phyloP scores from a whole-genome alignment of 495 filamentous ascomycete species.

The Aspergillus kassunensis region DNA sequence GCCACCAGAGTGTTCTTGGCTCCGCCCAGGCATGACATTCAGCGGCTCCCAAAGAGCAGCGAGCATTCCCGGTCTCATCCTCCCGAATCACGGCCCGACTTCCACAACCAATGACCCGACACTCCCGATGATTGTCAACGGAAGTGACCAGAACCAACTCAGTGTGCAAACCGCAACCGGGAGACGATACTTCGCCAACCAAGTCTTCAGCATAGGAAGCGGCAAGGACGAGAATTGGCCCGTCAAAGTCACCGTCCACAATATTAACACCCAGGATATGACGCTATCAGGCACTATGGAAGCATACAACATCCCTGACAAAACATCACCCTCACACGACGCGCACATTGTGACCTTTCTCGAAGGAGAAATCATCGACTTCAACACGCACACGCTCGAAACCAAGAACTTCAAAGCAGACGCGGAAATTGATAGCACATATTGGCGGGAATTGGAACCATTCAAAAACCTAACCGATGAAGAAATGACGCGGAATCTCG shows the following conservation, averaged over 20 bases:
- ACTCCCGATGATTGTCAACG: slow-evolving; percentile 41
- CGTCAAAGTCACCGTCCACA: slow-evolving; percentile 68
- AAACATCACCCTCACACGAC: slow-evolving; percentile 48
- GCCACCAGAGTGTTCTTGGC: slow-evolving; percentile 59
- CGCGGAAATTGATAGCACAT: slow-evolving; percentile 58
- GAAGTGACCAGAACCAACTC: slow-evolving; percentile 32
- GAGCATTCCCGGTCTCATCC: slow-evolving; percentile 24
- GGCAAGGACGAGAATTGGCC: slow-evolving; percentile 62
- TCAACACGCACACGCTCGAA: slow-evolving; percentile 61
- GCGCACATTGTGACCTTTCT: slow-evolving; percentile 68
- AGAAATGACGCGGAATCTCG: slow-evolving; percentile 53
- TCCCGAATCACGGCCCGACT: slow-evolving; percentile 28
- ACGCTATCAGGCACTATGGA: slow-evolving; percentile 74
- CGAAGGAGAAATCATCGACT: slow-evolving; percentile 76
- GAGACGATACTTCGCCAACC: slow-evolving; percentile 37
- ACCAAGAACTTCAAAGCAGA: slow-evolving; percentile 64
- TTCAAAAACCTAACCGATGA: slow-evolving; percentile 57
- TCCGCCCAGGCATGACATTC: slow-evolving; percentile 61
- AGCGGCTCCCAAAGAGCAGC: slow-evolving; percentile 56
- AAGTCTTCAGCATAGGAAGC: slow-evolving; percentile 22
- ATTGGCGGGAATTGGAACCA: slow-evolving; percentile 68
- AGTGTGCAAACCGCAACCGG: slow-evolving; percentile 30
- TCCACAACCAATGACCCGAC: slow-evolving; percentile 30
- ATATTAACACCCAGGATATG: slow-evolving; percentile 60
- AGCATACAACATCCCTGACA: slow-evolving; percentile 69